A percentile compares a stretch with the other conserved stretches of the same genome.
Evolutionary conservation across 371 early-diverging fungal genomes (phyloP).

Genomic region (Mucor saturninus): DNA sequence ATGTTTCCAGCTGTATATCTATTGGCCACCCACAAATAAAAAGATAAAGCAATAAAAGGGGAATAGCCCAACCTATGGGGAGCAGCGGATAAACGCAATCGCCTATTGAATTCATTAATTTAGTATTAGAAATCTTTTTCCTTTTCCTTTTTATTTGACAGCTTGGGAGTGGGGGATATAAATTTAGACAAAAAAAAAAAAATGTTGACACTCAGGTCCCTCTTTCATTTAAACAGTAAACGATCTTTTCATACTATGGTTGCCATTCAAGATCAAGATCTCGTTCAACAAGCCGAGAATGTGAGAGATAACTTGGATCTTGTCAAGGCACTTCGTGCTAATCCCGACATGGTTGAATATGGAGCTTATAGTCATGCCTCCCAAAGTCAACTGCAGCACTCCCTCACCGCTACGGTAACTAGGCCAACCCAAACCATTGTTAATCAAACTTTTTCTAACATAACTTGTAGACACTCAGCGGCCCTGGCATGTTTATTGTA

Average conservation of each 20-base stretch:
- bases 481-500: conserved; percentile 42
- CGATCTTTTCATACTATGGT: conserved; percentile 13
- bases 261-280: conserved; percentile 6
- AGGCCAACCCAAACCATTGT: neutral
- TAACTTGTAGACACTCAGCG: conserved; percentile 39
- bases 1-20: conserved; percentile 80
- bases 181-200: too few relatives aligned
- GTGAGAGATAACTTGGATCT: conserved; percentile 37
- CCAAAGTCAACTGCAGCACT: conserved; percentile 28
- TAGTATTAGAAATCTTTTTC: too few relatives aligned
- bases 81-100: neutral
- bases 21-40: conserved; percentile 57
- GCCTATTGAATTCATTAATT: too few relatives aligned
- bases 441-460: neutral
- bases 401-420: conserved; percentile 42
- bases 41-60: neutral
- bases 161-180: too few relatives aligned
- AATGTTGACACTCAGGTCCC: too few relatives aligned
- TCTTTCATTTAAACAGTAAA: too few relatives aligned
- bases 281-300: conserved; percentile 66
- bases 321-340: conserved; percentile 33
- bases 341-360: conserved; percentile 35
- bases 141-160: too few relatives aligned
- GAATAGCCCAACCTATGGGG: neutral
- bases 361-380: conserved; percentile 40